Evolutionary conservation across 208 protist genomes (phyloP).

Genomic region (Crithidia thermophila): DNA sequence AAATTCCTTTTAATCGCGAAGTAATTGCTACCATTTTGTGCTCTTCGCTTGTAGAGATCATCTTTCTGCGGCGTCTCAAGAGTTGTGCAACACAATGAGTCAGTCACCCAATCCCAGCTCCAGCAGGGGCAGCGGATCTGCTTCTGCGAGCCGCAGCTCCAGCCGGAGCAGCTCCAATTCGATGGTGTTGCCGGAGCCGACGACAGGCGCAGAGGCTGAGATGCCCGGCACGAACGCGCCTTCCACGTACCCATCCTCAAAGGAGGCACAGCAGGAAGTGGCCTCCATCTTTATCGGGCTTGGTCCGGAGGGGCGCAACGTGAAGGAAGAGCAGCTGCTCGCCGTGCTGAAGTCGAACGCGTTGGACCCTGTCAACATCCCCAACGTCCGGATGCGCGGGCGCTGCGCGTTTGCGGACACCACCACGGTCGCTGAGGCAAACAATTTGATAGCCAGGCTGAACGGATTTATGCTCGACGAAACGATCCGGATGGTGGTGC

Average conservation of each 20-base stretch:
- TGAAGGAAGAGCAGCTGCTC: constrained; percentile 31
- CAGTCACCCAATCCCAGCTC: constrained; percentile 7
- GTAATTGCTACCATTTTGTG: too few species aligned
- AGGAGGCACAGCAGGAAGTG: constrained; percentile 11
- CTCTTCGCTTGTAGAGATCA: too few species aligned
- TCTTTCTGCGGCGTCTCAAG: too few species aligned
- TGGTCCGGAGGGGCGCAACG: constrained; percentile 42
- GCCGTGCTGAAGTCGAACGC: constrained; percentile 38
- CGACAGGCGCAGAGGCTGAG: not conserved
- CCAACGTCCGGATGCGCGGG: constrained; percentile 61
- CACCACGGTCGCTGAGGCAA: constrained; percentile 39
- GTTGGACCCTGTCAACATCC: constrained; percentile 13
- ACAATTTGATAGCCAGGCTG: constrained; percentile 48
- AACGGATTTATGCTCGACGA: constrained; percentile 49
- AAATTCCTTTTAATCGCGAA: too few species aligned
- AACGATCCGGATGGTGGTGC: constrained; percentile 53
- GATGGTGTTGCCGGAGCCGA: constrained; percentile 28
- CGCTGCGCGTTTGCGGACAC: constrained; percentile 81
- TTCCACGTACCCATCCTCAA: not conserved
- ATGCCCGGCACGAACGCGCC: not conserved
- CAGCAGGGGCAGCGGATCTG: constrained; percentile 23
- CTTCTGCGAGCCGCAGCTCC: constrained; percentile 5
- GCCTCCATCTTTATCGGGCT: constrained; percentile 73
- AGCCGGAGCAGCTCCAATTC: constrained; percentile 41
- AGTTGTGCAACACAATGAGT: too few species aligned